Conservation (phyloP, 805 yeast species). For the Millerozyma acaciae region DNA sequence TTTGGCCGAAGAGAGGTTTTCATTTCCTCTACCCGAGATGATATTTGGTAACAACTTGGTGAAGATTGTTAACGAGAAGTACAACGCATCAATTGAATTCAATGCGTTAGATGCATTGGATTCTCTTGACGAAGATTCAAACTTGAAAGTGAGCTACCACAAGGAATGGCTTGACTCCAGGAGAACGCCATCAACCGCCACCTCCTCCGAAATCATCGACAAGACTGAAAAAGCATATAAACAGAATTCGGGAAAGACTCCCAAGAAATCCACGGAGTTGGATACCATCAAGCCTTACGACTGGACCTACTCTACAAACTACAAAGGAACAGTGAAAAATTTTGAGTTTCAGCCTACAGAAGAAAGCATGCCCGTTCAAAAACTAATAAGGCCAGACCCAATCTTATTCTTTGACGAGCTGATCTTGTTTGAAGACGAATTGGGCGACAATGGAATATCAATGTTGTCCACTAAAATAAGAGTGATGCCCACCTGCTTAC, state of each 20-base stretch:
- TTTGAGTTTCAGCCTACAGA: slow-evolving; percentile 17
- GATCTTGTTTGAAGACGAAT: slow-evolving; percentile 87
- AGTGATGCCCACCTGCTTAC: slow-evolving; percentile 79
- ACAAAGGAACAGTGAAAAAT: slow-evolving; percentile 54
- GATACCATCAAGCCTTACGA: slow-evolving; percentile 80
- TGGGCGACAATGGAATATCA: slow-evolving; percentile 93
- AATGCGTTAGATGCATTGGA: slow-evolving; percentile 71
- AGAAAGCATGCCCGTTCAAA: slow-evolving; percentile 60
- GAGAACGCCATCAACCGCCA: slow-evolving; percentile 17
- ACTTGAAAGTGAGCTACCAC: slow-evolving; percentile 72
- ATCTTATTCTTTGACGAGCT: slow-evolving; percentile 87
- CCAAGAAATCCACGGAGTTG: slow-evolving; percentile 42
- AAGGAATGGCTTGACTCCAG: slow-evolving; percentile 65
- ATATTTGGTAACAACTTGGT: slow-evolving; percentile 84
- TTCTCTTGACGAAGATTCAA: slow-evolving; percentile 30
- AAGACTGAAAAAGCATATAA: slow-evolving; percentile 23
- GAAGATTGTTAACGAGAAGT: slow-evolving; percentile 40
- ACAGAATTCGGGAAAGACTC: slow-evolving; percentile 21
- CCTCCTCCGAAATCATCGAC: slow-evolving; percentile 12
- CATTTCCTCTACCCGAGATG: slow-evolving; percentile 94
- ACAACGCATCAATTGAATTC: slow-evolving; percentile 52
- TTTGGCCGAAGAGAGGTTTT: slow-evolving; percentile 53
- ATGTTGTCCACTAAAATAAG: slow-evolving; percentile 74
- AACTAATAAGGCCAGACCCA: slow-evolving; percentile 72
- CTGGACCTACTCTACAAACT: slow-evolving; percentile 90